Evolutionary conservation across 768 basidiomycete genomes (phyloP), one percentile per base, ranked within the genome.

Genomic region (Boletus reticuloceps): DNA sequence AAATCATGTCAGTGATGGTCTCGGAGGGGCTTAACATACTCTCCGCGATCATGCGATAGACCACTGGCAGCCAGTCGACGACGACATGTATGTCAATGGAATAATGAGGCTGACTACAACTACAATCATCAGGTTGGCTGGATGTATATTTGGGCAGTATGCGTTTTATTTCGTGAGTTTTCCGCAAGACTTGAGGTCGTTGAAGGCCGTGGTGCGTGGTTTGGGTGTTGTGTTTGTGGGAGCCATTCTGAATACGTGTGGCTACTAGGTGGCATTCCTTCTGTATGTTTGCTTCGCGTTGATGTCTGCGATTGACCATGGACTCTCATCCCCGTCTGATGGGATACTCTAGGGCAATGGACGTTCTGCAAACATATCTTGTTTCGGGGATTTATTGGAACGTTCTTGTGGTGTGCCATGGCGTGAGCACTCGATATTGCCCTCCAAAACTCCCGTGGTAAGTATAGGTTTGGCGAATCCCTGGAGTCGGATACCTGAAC

Each of bases 131-230:
- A 61, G 59, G 50, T 34, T 61, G 17, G 56, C 47, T 10, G 60
- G 59, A 5, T 61, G 60, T 20, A 53, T 50, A 14, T 6, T 61
- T 0, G 60, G 59, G 2, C 60, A 56, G 34, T 46, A 42, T n/a
- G 29, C 50, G 3, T 50, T 57, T 43, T 62, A 61, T 16, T 58
- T 48, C 29, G 40, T 16, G 14, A 51, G 41, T 25, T 60, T 60
- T 34, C 53, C 59, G 8, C 39, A 16, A 8, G 59, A 61, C 25
- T 16, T 53, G 3, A 50, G 27, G 31, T 29, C 51, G 9, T 13
- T 61, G 48, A 61, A 61, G 16, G 19, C 10, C 0, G 5, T 49
- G 59, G 59, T 61, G 7, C 39, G 54, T 40, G 4, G 8, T 22
- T 47, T 19, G 6, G 22, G 27, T 17, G 13, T 13, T 12, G 1